Conservation (phyloP, 768 basidiomycete genomes). For the Mycena rosella region DNA sequence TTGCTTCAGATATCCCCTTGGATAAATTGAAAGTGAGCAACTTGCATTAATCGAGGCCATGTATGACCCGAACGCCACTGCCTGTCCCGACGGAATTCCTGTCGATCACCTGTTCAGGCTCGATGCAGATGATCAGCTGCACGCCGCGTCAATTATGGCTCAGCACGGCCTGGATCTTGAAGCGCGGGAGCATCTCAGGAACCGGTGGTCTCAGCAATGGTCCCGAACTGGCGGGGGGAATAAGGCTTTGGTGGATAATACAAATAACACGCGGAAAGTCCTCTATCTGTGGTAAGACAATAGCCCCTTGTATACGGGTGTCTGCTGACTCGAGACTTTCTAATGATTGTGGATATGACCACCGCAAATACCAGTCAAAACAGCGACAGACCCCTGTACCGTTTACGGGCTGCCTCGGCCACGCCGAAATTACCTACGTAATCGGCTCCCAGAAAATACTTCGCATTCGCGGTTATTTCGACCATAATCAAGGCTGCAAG, state of each 20-base stretch:
- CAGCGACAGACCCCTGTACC: too few species aligned
- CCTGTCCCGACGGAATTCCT: too few species aligned
- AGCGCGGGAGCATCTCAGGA: background rate
- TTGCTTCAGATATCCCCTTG: too few species aligned
- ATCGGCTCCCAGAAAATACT: background rate
- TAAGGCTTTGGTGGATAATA: too few species aligned
- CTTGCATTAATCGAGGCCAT: too few species aligned
- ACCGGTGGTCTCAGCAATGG: conserved; percentile 1
- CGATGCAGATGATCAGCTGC: background rate
- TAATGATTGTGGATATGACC: background rate
- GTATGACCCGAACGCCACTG: too few species aligned
- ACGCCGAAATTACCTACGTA: background rate
- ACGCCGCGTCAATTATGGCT: conserved; percentile 7
- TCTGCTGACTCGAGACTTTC: too few species aligned
- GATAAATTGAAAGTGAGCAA: too few species aligned
- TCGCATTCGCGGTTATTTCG: background rate
- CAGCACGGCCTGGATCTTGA: conserved; percentile 6
- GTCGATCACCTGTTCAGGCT: conserved; percentile 3
- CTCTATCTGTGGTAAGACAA: background rate
- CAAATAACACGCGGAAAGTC: background rate
- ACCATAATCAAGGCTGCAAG: background rate
- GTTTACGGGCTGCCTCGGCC: too few species aligned
- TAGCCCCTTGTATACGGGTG: too few species aligned
- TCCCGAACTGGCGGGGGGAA: background rate
- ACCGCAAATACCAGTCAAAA: background rate